Percentiles rank a stretch among this genome's conserved stretches.
Conservation (phyloP, 2,329 filamentous ascomycete genomes). For the Hortaea werneckii region DNA sequence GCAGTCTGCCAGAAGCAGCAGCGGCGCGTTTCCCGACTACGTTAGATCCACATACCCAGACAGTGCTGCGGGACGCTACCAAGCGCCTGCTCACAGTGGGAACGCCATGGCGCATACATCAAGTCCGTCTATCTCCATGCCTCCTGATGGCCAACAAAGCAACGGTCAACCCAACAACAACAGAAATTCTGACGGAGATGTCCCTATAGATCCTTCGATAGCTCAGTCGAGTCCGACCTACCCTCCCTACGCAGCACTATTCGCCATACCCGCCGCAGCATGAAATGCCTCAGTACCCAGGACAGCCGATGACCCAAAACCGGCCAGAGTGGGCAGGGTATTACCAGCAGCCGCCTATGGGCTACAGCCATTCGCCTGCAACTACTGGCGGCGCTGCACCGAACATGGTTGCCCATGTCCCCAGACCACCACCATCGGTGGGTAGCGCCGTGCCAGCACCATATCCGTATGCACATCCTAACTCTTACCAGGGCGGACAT, state of each 20-base stretch:
- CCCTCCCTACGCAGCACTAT: slow-evolving; percentile 63
- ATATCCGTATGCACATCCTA: slow-evolving; percentile 19
- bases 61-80: slow-evolving; percentile 63
- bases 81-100: slow-evolving; percentile 61
- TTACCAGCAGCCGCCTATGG: slow-evolving; percentile 44
- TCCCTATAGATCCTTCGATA: slow-evolving; percentile 99
- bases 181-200: slow-evolving; percentile 89
- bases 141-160: slow-evolving; percentile 66
- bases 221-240: slow-evolving; percentile 88
- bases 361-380: slow-evolving; percentile 43
- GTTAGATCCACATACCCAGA: slow-evolving; percentile 66
- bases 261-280: slow-evolving; percentile 77
- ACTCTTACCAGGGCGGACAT: slow-evolving; percentile 37
- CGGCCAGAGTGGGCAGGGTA: slow-evolving; percentile 62
- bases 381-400: slow-evolving; percentile 47
- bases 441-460: slow-evolving; percentile 26
- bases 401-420: slow-evolving; percentile 48
- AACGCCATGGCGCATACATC: slow-evolving; percentile 95
- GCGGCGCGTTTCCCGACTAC: slow-evolving; percentile 78
- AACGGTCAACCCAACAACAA: slow-evolving; percentile 49
- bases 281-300: slow-evolving; percentile 75
- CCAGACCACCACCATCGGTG: slow-evolving; percentile 54
- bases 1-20: slow-evolving; percentile 65
- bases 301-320: slow-evolving; percentile 46
- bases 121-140: slow-evolving; percentile 90